Evolutionary conservation across 768 basidiomycete species (phyloP), one percentile per base, ranked within the genome.

Genomic region (Paxillus ammoniavirescens): DNA sequence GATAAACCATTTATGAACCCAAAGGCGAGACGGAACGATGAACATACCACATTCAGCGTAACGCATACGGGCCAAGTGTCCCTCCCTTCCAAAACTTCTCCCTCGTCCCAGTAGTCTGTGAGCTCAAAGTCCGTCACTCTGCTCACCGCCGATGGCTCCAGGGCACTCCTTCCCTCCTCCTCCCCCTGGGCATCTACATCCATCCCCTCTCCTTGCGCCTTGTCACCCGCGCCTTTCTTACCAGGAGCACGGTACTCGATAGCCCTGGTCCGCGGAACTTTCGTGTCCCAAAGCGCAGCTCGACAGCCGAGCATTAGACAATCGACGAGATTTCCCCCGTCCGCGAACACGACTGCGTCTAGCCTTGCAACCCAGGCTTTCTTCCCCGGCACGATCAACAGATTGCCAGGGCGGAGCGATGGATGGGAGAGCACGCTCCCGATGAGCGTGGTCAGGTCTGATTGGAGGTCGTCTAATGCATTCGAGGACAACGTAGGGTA

Each of bases 101-200:
- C 93, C 57, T 91, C 89, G 61, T 91, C 91, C 89, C 90, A 92
- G 56, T 86, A 89, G 66, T 95, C 92, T 10, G 84, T 79, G 18
- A 94, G 77, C 71, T 95, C 93, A 60, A 94, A 94, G 67, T 95
- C 93, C 8, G 82, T 81, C 10, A 84, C 87, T 8, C 69, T 68
- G 21, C 65, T 66, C 36, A 74, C 68, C 33, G 55, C 58, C 37
- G 82, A 74, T 14, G 83, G 87, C 59, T 83, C 82, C 38, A 89
- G 80, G 2, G 82, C 78, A 57, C 84, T 84, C 37, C 41, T 44
- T 4, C 48, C 55, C 36, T 42, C 52, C 28, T 71, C 72, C 33
- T 75, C 54, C 4, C 2, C 43, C 12, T 50, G 51, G 31, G 10
- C 66, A 54, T 88, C 83, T 4, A 82, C 70, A 58, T 89, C 82